Evolutionary conservation across 345 rosid genomes (phyloP).

Genomic region (Lenwebbia sp.): DNA sequence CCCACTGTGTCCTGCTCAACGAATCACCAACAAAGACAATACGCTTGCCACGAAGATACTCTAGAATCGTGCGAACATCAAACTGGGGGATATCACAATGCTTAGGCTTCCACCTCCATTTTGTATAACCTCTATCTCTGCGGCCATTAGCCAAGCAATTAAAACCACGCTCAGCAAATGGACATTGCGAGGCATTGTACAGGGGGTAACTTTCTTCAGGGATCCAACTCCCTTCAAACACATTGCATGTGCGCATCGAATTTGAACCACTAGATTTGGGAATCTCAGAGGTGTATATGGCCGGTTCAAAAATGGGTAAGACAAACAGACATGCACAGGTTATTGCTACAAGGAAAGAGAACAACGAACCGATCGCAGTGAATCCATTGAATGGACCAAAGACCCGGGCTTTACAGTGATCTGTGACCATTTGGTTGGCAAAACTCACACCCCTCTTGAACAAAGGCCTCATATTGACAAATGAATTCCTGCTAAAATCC

Average conservation of each 20-base stretch:
- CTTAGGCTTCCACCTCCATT: constrained; percentile 71
- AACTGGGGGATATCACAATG: constrained; percentile 53
- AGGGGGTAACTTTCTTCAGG: constrained; percentile 49
- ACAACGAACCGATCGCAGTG: constrained; percentile 17
- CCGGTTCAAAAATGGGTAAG: constrained; percentile 29
- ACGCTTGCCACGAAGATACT: constrained; percentile 47
- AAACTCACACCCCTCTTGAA: constrained; percentile 14
- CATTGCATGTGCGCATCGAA: constrained; percentile 24
- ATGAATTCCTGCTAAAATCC: constrained; percentile 2
- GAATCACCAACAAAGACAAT: constrained; percentile 69
- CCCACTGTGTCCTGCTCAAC: constrained; percentile 65
- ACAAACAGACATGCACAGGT: constrained; percentile 28
- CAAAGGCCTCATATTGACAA: constrained; percentile 14
- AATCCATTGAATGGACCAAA: constrained; percentile 27
- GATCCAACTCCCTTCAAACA: constrained; percentile 50
- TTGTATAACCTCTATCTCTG: constrained; percentile 36
- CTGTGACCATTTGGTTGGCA: constrained; percentile 14
- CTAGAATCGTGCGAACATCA: constrained; percentile 22
- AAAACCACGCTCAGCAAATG: constrained; percentile 55
- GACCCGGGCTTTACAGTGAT: constrained; percentile 21
- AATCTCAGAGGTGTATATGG: constrained; percentile 5
- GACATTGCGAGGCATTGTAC: constrained; percentile 54
- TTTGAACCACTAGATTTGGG: constrained; percentile 10
- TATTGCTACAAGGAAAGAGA: constrained; percentile 31
- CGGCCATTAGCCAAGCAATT: constrained; percentile 61